These are phyloP conservation scores for Trichoderma atrobrunneum DNA, from an alignment of 2,329 filamentous ascomycete species.

Conservation along the genomic window DNA sequence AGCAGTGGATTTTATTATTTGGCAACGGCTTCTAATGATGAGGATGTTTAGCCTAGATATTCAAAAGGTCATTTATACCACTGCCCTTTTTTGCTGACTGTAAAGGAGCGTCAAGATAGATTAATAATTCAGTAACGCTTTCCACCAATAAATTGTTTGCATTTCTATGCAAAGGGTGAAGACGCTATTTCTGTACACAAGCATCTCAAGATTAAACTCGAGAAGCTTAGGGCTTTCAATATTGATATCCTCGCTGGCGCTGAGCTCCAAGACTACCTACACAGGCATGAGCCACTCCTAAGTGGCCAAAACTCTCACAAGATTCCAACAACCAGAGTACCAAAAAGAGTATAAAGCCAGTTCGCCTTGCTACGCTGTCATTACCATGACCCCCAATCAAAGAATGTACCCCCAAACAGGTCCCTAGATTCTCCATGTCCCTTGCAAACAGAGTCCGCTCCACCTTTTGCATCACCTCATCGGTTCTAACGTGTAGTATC, in stretches of 20 bases:
- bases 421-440: not conserved
- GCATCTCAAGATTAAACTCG: not conserved
- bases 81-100: not conserved
- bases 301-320: not conserved
- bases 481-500: constrained; percentile 33
- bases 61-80: not conserved
- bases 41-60: not conserved
- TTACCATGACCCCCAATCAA: not conserved
- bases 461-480: not conserved
- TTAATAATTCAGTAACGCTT: not conserved
- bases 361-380: not conserved
- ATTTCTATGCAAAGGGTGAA: not conserved
- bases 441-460: not conserved
- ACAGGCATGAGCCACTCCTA: not conserved
- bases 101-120: not conserved
- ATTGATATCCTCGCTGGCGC: not conserved
- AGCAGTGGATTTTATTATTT: not conserved
- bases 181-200: not conserved
- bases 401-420: not conserved
- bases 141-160: not conserved
- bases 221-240: not conserved
- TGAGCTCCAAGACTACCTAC: not conserved
- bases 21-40: not conserved
- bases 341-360: not conserved
- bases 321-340: not conserved